Evolutionary conservation across 2,329 filamentous ascomycete species (phyloP), one percentile per base, ranked within the genome.

Genomic region (Orbilia ellipsospora): DNA sequence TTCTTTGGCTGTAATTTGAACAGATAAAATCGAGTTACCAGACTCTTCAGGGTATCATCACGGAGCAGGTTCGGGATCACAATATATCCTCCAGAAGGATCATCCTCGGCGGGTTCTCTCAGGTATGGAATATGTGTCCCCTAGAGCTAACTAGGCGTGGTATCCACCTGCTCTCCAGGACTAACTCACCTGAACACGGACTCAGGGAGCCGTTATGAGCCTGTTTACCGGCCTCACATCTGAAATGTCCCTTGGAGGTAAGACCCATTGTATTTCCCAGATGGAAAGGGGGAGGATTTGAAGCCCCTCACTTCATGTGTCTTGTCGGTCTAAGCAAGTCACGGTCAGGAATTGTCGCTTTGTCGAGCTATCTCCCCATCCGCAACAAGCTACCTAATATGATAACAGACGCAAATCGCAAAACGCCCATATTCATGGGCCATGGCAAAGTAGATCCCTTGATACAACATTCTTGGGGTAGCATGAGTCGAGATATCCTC

Each of bases 401-500:
- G 77, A 82, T 88, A 15, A 85, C 87, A 1, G 84, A 85, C 78
- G 84, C 86, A 66, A 93, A 93, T 82, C 88, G 90, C 82, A 85
- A 90, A 48, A 97, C 93, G 0, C 91, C 92, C 0, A 89, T 98
- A 77, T 92, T 95, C 83, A 91, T 97, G 89, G 93, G 88, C 12
- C 95, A 98, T 80, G 95, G 95, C n/a, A 87, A 90, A 76, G 83
- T 83, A 0, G 94, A 99, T 82, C 86, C 86, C 13, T 84, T 97
- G 2, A 91, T 97, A 7, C 86, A 85, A 78, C 87, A 89, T 51
- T 83, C 87, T 67, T 90, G 91, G 82, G 94, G 92, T 13, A 83
- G 88, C 81, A 82, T 85, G 82, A 93, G 91, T 23, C 88, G 87
- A 2, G 86, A 92, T 48, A 81, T 86, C 72, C 83, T 98, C 61